Conservation (phyloP, 1,284 basidiomycete species). For the Malassezia arunalokei region DNA sequence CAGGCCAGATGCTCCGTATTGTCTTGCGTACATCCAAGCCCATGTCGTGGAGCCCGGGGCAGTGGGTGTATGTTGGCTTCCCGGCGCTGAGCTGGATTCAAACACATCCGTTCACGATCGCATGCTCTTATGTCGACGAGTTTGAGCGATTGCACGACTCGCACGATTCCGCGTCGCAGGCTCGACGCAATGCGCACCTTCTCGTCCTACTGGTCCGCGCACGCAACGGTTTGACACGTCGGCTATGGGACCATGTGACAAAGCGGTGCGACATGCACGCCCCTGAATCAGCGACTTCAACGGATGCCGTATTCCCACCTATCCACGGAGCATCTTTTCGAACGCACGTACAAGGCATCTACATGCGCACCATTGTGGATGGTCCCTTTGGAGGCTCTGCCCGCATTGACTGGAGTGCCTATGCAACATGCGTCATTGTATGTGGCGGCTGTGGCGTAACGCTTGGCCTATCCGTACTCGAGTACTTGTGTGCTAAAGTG, state of each 20-base stretch:
- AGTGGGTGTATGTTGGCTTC: conserved; percentile 63
- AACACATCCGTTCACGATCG: conserved; percentile 71
- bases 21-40: conserved; percentile 55
- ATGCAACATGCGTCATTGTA: conserved; percentile 58
- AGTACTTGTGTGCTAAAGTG: conserved; percentile 54
- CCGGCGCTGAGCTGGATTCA: conserved; percentile 60
- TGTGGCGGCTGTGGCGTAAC: conserved; percentile 69
- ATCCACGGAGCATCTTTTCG: neutral
- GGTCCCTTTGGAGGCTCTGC: conserved; percentile 67
- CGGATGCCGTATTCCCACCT: conserved; percentile 2
- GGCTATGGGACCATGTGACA: conserved; percentile 55
- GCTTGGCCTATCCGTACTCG: conserved; percentile 62
- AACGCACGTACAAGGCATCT: conserved; percentile 49
- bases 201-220: conserved; percentile 65
- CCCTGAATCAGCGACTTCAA: neutral
- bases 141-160: conserved; percentile 14
- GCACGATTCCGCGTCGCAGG: conserved; percentile 14
- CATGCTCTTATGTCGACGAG: conserved; percentile 35
- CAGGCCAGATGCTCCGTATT: conserved; percentile 64
- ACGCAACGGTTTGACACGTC: conserved; percentile 62
- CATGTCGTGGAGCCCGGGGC: conserved; percentile 60
- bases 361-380: conserved; percentile 59
- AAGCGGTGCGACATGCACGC: neutral
- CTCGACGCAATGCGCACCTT: conserved; percentile 49
- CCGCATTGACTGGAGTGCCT: conserved; percentile 56